Evolutionary conservation across 768 basidiomycete species (phyloP), one percentile per base, ranked within the genome.

Genomic region (Mycena leptocephala): DNA sequence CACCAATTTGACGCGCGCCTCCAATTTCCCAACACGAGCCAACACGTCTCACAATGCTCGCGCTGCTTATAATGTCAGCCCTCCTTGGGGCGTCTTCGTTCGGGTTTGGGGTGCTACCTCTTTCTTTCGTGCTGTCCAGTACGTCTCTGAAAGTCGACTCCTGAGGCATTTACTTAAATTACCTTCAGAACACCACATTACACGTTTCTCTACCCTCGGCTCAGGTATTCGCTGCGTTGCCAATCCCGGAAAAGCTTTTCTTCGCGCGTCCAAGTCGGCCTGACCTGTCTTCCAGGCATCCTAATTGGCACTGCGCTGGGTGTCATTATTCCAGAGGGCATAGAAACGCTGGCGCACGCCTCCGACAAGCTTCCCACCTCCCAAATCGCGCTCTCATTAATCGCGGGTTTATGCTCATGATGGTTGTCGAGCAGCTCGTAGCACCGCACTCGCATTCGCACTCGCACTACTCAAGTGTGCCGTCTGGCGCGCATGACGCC

Each of bases 251-350:
- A 10, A 30, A 22, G 20, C 2, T 5, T 37, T 18, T 48, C 14
- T 26, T 64, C 7, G 26, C 24, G 70, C 79, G 43, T 77, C 66
- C 80, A 87, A 89, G 78, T 77, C 86, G 48, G 86, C 89, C 74
- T 84, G 87, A 84, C 85, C 89, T 10, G 95, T 30, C 46, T 96
- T 14, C 95, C 95, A 10, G 97, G 97, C 14, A 86, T 99, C 14
- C 89, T 99, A 22, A 89, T 98, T 18, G 97, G 97, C 5, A 94
- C 97, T 3, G 96, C 96, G 0, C 85, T 99, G 76, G 96, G 96
- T 16, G 92, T 99, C 30, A 96, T 99, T 77, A 93, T 99, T 66
- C 97, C 98, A 43, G 97, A 98, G 95, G 95, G 95, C 64, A 88
- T 96, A n/a, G 95, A 95, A 85, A 86, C 91, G 16, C 83, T 92